Percentiles rank a stretch among this genome's conserved stretches.
Conservation (phyloP, 225 moss, liverwort and hornwort species). For the Pseudoscleropodium purum region DNA sequence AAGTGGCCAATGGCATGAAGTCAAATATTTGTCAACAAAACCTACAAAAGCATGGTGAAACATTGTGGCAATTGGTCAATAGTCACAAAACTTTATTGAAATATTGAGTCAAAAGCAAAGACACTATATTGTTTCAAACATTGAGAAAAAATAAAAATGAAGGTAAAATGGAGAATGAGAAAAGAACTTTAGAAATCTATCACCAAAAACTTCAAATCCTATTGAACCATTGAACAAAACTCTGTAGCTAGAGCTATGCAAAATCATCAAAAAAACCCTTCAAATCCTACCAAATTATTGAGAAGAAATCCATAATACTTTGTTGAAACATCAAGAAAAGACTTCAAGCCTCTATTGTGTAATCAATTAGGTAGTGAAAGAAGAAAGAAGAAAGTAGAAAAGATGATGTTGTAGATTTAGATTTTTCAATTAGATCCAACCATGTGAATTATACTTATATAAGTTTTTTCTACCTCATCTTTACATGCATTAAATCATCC, state of each 20-base stretch:
- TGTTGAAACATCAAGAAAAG: neutral
- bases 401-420: rapidly evolving
- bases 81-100: neutral
- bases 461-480: neutral
- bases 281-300: neutral
- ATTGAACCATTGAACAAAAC: neutral
- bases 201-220: neutral
- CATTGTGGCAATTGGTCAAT: rapidly evolving
- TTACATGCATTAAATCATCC: neutral
- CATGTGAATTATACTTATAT: neutral
- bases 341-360: neutral
- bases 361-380: neutral
- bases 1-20: neutral
- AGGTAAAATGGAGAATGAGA: neutral
- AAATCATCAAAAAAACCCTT: neutral
- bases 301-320: neutral
- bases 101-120: neutral
- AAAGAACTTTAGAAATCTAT: neutral
- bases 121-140: rapidly evolving
- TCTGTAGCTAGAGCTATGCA: neutral
- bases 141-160: rapidly evolving
- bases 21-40: neutral
- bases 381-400: neutral
- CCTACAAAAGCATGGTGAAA: neutral
- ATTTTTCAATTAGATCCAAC: rapidly evolving